Conservation (phyloP, 495 filamentous ascomycete species). For the Aspergillus wentii region DNA sequence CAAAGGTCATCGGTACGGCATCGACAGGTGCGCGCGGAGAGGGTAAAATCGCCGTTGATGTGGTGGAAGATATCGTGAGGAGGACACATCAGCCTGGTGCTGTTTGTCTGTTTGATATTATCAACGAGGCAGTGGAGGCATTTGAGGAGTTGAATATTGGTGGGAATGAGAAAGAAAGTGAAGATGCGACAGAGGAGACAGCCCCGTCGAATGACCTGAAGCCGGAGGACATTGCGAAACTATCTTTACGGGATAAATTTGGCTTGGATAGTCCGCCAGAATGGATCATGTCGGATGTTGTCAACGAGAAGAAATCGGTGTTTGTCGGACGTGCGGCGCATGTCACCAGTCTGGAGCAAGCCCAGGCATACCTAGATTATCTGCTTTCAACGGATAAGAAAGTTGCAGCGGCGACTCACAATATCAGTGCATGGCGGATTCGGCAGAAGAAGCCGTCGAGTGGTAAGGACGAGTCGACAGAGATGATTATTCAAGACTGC, state of each 20-base stretch:
- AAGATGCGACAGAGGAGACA: slow-evolving; percentile 11
- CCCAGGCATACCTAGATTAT: slow-evolving; percentile 62
- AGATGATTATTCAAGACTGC: slow-evolving; percentile 75
- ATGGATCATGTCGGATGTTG: slow-evolving; percentile 67
- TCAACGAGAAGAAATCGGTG: slow-evolving; percentile 80
- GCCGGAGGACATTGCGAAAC: slow-evolving; percentile 15
- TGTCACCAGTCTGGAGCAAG: slow-evolving; percentile 64
- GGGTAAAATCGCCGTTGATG: slow-evolving; percentile 59
- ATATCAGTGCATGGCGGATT: slow-evolving; percentile 72
- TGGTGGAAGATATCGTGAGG: slow-evolving; percentile 60
- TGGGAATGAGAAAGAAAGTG: slow-evolving; percentile 9
- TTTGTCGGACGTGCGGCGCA: slow-evolving; percentile 73
- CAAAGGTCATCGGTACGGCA: slow-evolving; percentile 61
- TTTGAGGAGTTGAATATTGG: slow-evolving; percentile 46
- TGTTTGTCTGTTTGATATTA: slow-evolving; percentile 83
- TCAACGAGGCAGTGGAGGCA: slow-evolving; percentile 51
- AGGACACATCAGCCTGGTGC: slow-evolving; percentile 64
- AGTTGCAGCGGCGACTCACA: slow-evolving; percentile 81
- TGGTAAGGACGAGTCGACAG: slow-evolving; percentile 29
- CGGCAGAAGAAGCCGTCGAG: slow-evolving; percentile 31
- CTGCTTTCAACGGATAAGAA: slow-evolving; percentile 76
- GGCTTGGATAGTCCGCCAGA: slow-evolving; percentile 42
- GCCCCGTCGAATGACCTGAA: slow-evolving; percentile 9
- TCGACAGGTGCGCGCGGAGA: slow-evolving; percentile 53
- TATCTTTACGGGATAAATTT: slow-evolving; percentile 29